phyloP scores from a whole-genome alignment of 139 green algal species.

The Tetraselmis chui region DNA sequence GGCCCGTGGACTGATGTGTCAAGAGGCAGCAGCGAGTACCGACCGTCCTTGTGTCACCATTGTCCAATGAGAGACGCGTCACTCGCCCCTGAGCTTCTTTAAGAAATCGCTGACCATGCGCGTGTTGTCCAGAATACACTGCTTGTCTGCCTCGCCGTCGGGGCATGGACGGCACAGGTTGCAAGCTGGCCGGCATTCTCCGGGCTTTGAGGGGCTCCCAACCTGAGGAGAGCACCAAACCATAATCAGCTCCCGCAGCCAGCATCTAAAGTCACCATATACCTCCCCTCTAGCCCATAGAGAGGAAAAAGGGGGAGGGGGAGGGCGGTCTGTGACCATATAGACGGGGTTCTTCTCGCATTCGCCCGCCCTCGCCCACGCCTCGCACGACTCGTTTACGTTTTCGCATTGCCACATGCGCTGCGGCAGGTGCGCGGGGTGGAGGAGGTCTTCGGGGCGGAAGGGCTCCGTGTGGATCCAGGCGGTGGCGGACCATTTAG shows the following conservation, averaged over 20 bases:
- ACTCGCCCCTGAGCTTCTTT: background rate
- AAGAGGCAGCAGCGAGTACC: too few relatives aligned
- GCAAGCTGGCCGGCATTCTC: background rate
- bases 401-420: slow-evolving; percentile 36
- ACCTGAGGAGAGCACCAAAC: too few relatives aligned
- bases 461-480: slow-evolving; percentile 70
- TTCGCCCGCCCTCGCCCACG: slow-evolving; percentile 51
- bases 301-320: too few relatives aligned
- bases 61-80: too few relatives aligned
- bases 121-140: background rate
- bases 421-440: slow-evolving; percentile 1
- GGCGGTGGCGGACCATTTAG: slow-evolving; percentile 78
- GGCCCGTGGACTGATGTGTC: too few relatives aligned
- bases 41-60: too few relatives aligned
- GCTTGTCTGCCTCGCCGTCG: background rate
- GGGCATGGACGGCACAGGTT: background rate
- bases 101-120: background rate
- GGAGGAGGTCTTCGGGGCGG: slow-evolving; percentile 6
- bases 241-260: too few relatives aligned
- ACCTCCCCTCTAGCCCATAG: too few relatives aligned
- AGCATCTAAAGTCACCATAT: too few relatives aligned
- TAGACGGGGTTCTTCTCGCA: slow-evolving; percentile 38
- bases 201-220: background rate
- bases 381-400: slow-evolving; percentile 31
- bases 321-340: too few relatives aligned